Evolutionary conservation across 768 basidiomycete genomes (phyloP), one percentile per base, ranked within the genome.

Genomic region (Amanita rubescens): DNA sequence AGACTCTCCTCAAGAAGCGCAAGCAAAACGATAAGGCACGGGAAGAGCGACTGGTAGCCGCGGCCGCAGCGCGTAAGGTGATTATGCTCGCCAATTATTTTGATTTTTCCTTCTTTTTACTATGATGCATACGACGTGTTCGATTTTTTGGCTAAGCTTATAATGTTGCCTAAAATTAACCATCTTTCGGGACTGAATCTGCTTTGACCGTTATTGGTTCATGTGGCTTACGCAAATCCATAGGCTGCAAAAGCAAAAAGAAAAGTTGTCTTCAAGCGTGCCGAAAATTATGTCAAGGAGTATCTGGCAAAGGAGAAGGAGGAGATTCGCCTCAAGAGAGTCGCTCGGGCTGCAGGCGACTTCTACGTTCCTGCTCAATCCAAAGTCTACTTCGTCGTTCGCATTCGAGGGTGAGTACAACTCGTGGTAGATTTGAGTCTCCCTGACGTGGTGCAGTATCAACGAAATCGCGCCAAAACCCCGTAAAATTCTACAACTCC

Each of bases 391-490:
- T 98, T 99, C 62, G 95, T 99, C 61, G 75, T 99, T 65, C 87
- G 96, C 74, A 93, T 98, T 68, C 87, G 92, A 69, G 95, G 93
- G 92, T 94, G 65, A 68, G 90, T 79, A 12, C 8, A 24, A 19
- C 43, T 19, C 58, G 14, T 35, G 20, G 32, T 51, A 27, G 22
- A 20, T 24, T 20, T 46, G 17, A 0, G 14, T 33, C 34, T 20
- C 30, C 5, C 48, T 64, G 33, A 65, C 46, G 14, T 35, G 32
- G 27, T 43, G 9, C 60, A 94, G 96, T 95, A 94, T 99, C 79
- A 98, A 97, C 72, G 92, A 98, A 70, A 96, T 99, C 67, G 93
- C 96, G 53, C 96, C 96, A 56, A 99, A 99, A 76, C 96, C 96
- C 65, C 88, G 94, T 69, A 99, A 99, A 81, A 97, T 99, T 68